Conservation (phyloP, 305 asterid species). For the Fraxinus albicans region DNA sequence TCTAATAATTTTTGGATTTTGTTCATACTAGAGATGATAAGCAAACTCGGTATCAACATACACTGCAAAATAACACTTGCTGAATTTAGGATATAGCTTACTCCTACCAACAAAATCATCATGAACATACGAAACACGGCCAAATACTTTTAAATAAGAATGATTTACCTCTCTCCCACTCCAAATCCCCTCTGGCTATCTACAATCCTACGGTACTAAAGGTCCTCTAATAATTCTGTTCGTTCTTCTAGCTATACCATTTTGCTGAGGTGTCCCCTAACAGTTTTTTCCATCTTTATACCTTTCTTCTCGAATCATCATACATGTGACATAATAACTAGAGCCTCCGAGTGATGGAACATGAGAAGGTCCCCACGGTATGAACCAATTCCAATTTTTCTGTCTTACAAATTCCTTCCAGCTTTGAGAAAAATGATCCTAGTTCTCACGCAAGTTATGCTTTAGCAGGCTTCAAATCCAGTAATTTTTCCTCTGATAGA, state of each 20-base stretch:
- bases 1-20: background rate
- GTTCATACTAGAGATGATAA: background rate
- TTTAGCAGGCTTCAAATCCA: background rate
- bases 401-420: background rate
- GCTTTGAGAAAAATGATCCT: background rate
- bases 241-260: background rate
- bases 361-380: background rate
- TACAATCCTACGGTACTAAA: background rate
- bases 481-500: background rate
- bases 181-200: background rate
- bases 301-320: background rate
- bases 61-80: background rate
- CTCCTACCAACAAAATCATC: background rate
- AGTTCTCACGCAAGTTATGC: background rate
- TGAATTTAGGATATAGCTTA: background rate
- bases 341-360: background rate
- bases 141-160: background rate
- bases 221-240: background rate
- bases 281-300: background rate
- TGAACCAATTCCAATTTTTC: background rate
- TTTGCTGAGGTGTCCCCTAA: background rate
- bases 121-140: background rate
- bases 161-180: background rate
- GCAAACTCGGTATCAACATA: background rate
- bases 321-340: background rate